Evolutionary conservation across 805 yeast genomes (phyloP).

Genomic region (Tetrapisispora taiwanensis): DNA sequence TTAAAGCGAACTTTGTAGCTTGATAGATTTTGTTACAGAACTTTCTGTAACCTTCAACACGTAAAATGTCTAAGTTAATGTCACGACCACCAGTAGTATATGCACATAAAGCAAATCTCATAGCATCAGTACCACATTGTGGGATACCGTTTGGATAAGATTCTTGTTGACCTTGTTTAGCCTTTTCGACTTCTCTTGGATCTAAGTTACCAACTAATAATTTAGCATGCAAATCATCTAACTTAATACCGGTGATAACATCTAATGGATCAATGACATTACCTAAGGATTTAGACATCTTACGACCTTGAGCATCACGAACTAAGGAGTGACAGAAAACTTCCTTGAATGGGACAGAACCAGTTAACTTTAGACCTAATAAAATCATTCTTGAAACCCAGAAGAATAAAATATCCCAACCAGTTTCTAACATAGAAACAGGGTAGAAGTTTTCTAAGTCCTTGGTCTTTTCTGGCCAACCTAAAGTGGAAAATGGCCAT

Average conservation of each 20-base stretch:
- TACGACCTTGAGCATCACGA: constrained; percentile 98
- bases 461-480: constrained; percentile 78
- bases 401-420: constrained; percentile 98
- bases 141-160: constrained; percentile 97
- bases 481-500: constrained; percentile 95
- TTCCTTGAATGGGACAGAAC: constrained; percentile 85
- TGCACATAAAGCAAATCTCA: constrained; percentile 96
- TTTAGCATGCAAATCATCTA: constrained; percentile 71
- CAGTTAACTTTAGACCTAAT: constrained; percentile 82
- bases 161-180: constrained; percentile 75
- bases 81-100: constrained; percentile 98
- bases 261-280: constrained; percentile 94
- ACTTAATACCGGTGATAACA: constrained; percentile 79
- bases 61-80: constrained; percentile 86
- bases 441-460: constrained; percentile 80
- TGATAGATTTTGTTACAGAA: constrained; percentile 99
- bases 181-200: constrained; percentile 77
- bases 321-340: constrained; percentile 97
- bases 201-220: constrained; percentile 76
- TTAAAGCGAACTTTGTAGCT: constrained; percentile 92
- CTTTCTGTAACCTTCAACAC: constrained; percentile 98
- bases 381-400: constrained; percentile 98
- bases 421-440: constrained; percentile 91
- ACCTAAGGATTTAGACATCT: constrained; percentile 97
- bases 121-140: constrained; percentile 98